Evolutionary conservation across 2,329 filamentous ascomycete species (phyloP), one percentile per base, ranked within the genome.

Genomic region (Tolypocladium ovalisporum): DNA sequence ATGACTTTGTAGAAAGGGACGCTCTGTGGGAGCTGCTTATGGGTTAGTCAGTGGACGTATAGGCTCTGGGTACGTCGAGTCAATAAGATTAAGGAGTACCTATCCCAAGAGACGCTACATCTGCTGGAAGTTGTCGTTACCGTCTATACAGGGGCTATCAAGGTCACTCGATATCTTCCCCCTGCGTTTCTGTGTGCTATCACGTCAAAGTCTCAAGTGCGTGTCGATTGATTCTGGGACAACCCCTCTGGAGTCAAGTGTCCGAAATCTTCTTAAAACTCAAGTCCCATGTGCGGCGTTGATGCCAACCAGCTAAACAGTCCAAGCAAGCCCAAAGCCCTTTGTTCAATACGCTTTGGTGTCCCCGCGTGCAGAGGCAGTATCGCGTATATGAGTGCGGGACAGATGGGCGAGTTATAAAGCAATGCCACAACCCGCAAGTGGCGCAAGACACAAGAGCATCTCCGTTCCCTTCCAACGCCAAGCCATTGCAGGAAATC

Each of bases 1-100:
- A 92, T 66, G 85, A 88, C 56, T 94, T 81, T 70, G 76, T 91
- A 17, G 82, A 91, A 54, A 77, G 78, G 59, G 80, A 89, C 54
- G 87, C 83, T 29, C 69, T 94, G 65, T 94, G 90, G 89, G 76
- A 85, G 53, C 72, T 90, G 61, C 72, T 92, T 66, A 67, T 78
- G 55, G 70, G 67, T 44, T 75, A 68, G 37, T 15, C 19, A 7
- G 19, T 22, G 19, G 29, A 13, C 5, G 29, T 22, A 6, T 19
- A 35, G 47, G 29, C 19, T n/a, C n/a, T 51, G 19, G 47, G 6
- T 32, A 34, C 15, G 8, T 22, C 19, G 10, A 7, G 19, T 22
- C 29, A 22, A 52, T 22, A 7, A 15, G 19, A 19, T 35, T 13
- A 22, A 35, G 10, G 9, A 34, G 10, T 22, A 35, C 29, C n/a